Conservation (phyloP, 1,284 basidiomycete species). For the Gymnopus androsaceus region DNA sequence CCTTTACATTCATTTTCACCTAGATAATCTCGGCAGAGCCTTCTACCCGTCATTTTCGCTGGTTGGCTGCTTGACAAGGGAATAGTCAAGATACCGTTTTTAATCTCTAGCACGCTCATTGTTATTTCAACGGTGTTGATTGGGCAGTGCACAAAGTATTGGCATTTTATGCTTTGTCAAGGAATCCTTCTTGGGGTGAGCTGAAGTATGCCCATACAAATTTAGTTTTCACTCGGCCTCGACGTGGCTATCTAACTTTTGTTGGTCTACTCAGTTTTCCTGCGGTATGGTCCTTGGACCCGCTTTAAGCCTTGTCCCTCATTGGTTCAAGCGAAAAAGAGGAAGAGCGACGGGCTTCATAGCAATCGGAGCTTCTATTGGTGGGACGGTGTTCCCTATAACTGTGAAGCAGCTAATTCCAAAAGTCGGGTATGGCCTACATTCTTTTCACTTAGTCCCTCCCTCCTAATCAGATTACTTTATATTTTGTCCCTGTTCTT, state of each 20-base stretch:
- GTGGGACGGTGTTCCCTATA: conserved; percentile 53
- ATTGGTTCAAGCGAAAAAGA: conserved; percentile 51
- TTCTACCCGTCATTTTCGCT: conserved; percentile 45
- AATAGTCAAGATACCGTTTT: conserved; percentile 48
- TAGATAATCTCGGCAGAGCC: conserved; percentile 40
- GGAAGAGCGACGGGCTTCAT: conserved; percentile 45
- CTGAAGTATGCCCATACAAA: no score
- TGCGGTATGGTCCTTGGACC: conserved; percentile 34
- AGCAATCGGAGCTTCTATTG: conserved; percentile 44
- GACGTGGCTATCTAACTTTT: neutral
- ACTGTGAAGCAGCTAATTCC: conserved; percentile 45
- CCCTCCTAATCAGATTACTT: neutral
- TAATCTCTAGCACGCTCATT: conserved; percentile 45
- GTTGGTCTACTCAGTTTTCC: neutral
- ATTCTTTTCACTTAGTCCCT: conserved; percentile 25
- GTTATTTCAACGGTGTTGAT: conserved; percentile 55
- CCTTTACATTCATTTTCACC: no score
- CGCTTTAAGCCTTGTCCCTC: conserved; percentile 46
- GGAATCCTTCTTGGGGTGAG: conserved; percentile 52
- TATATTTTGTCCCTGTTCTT: neutral
- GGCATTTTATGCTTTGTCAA: conserved; percentile 61
- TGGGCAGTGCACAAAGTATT: conserved; percentile 57
- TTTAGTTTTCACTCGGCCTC: conserved; percentile 20
- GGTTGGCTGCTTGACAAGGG: conserved; percentile 65
- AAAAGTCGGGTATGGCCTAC: conserved; percentile 37